These are phyloP conservation scores for Plantago lanceolata DNA, from an alignment of 305 asterid species.

Conservation along the genomic window DNA sequence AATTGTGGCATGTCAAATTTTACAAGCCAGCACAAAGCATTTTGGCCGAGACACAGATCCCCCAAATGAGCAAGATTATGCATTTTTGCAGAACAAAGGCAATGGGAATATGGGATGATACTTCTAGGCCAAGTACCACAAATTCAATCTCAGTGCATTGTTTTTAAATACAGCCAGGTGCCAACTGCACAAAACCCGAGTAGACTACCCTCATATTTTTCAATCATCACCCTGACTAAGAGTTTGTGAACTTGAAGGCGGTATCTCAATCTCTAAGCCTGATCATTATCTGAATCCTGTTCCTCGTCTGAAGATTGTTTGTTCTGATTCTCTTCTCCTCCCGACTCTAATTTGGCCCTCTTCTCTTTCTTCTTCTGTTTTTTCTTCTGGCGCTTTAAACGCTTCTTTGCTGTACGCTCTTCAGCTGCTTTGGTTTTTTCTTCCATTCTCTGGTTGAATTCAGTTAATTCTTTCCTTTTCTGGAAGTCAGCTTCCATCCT, in stretches of 20 bases:
- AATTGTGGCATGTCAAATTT: background rate
- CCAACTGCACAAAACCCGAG: slow-evolving; percentile 1
- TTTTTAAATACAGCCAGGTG: background rate
- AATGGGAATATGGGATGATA: too few relatives aligned
- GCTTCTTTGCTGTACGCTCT: slow-evolving; percentile 81
- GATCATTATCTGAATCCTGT: slow-evolving; percentile 44
- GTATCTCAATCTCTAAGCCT: slow-evolving; percentile 21
- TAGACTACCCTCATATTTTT: background rate
- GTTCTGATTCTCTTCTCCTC: slow-evolving; percentile 41
- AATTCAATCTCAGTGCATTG: background rate
- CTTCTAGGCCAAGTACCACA: background rate
- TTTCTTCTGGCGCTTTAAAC: slow-evolving; percentile 74
- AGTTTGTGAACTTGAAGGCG: too few relatives aligned
- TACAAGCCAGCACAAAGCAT: background rate
- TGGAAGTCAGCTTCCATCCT: slow-evolving; percentile 83
- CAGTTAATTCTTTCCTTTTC: slow-evolving; percentile 67
- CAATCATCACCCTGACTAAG: too few relatives aligned
- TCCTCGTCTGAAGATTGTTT: slow-evolving; percentile 59
- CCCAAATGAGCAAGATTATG: background rate
- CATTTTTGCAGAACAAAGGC: background rate
- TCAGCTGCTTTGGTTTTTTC: slow-evolving; percentile 83
- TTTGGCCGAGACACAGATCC: background rate
- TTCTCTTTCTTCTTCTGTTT: slow-evolving; percentile 68
- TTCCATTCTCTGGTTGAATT: slow-evolving; percentile 67
- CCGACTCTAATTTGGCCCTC: slow-evolving; percentile 37